phyloP scores from a whole-genome alignment of 2,329 filamentous ascomycete species.

The Fusarium nanum region DNA sequence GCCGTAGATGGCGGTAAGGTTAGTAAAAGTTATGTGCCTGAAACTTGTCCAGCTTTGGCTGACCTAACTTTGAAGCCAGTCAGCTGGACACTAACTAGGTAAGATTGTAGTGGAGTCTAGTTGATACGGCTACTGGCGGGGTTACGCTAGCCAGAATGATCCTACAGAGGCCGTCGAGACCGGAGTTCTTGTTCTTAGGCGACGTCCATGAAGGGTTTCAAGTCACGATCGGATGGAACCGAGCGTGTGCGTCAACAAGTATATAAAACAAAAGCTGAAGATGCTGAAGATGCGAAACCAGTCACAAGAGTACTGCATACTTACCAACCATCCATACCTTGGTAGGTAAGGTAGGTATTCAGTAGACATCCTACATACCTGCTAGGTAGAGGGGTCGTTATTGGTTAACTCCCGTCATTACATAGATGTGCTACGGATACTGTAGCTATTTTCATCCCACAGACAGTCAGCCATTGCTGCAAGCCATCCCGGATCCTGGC shows the following conservation, averaged over 20 bases:
- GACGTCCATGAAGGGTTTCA: not conserved
- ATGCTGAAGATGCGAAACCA: not conserved
- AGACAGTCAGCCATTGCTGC: conserved; percentile 20
- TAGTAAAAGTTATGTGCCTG: not conserved
- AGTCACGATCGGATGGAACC: not conserved
- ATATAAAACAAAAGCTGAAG: not conserved
- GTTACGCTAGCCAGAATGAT: not conserved
- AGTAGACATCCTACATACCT: too few species aligned
- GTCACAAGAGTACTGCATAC: not conserved
- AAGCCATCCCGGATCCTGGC: conserved; percentile 32
- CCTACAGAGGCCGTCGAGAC: not conserved
- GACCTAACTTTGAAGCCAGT: not conserved
- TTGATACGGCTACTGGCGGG: not conserved
- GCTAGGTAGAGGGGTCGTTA: not conserved
- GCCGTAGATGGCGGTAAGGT: not conserved
- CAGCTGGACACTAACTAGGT: not conserved
- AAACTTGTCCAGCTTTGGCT: not conserved
- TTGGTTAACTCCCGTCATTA: conserved; percentile 10
- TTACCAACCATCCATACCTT: not conserved
- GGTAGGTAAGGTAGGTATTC: not conserved
- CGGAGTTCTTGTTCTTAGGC: not conserved
- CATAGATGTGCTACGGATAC: not conserved
- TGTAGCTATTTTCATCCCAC: conserved; percentile 29
- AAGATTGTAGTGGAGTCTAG: not conserved
- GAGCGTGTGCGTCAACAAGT: not conserved